Conservation (phyloP, 164 flowering plant species). For the Brasenia schreberi region DNA sequence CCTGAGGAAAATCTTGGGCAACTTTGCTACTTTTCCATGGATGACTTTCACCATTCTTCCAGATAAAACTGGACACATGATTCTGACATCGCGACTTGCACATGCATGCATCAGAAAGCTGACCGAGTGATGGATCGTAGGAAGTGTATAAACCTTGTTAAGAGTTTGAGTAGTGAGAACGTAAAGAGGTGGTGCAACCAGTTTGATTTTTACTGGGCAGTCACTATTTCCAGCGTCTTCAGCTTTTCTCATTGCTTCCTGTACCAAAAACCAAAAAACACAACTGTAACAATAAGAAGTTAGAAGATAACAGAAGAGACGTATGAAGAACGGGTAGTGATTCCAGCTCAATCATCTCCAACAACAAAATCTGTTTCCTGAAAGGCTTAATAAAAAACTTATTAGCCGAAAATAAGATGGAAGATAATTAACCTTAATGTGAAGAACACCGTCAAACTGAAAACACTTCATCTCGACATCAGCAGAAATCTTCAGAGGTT, state of each 20-base stretch:
- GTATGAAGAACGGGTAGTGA: too few relatives aligned
- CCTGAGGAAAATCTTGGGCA: too few relatives aligned
- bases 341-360: too few relatives aligned
- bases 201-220: constrained; percentile 91
- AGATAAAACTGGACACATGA: too few relatives aligned
- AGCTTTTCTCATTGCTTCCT: constrained; percentile 97
- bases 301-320: neutral
- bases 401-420: neutral
- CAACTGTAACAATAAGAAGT: neutral
- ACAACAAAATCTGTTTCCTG: neutral
- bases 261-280: constrained; percentile 9
- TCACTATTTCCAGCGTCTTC: constrained; percentile 87
- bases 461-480: constrained; percentile 96
- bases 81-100: too few relatives aligned
- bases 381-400: neutral
- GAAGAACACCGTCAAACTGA: constrained; percentile 95
- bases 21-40: too few relatives aligned
- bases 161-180: constrained; percentile 94
- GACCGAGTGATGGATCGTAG: too few relatives aligned
- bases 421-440: constrained; percentile 58
- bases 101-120: too few relatives aligned
- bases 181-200: constrained; percentile 91
- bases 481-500: constrained; percentile 84
- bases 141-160: constrained; percentile 49
- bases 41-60: too few relatives aligned